Conservation (phyloP, 2,329 filamentous ascomycete genomes). For the Botrytis fabae region DNA sequence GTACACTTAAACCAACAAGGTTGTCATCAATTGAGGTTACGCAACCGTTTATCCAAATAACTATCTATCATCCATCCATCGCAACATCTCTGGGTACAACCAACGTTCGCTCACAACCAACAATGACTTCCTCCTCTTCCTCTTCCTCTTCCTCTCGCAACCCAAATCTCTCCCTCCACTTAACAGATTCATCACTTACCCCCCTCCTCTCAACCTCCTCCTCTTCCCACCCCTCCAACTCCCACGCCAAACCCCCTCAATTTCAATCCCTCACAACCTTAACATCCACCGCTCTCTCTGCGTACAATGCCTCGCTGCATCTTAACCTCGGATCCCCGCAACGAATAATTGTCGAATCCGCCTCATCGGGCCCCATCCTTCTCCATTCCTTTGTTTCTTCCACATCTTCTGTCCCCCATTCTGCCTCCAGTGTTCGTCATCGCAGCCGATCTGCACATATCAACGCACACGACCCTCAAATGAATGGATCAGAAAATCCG, state of each 20-base stretch:
- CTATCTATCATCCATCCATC: background rate
- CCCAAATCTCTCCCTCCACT: conserved; percentile 36
- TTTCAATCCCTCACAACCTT: conserved; percentile 54
- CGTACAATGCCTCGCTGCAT: conserved; percentile 54
- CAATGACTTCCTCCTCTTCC: conserved; percentile 6
- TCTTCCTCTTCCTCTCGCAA: background rate
- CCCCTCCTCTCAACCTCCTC: conserved; percentile 52
- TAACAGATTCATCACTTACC: conserved; percentile 57
- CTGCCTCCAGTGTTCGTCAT: background rate
- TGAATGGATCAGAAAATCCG: conserved; percentile 3
- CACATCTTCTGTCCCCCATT: conserved; percentile 16
- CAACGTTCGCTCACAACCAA: background rate
- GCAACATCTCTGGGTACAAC: background rate
- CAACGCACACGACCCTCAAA: background rate
- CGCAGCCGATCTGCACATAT: background rate
- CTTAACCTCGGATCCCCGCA: conserved; percentile 55
- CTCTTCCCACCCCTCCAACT: conserved; percentile 34
- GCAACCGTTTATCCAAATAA: background rate
- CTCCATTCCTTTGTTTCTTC: conserved; percentile 50
- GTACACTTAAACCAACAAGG: background rate
- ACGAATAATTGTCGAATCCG: conserved; percentile 60
- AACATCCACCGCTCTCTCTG: conserved; percentile 53
- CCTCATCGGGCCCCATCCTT: conserved; percentile 42
- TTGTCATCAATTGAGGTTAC: background rate
- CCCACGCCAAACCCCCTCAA: conserved; percentile 28